Base-by-base conservation (phyloP, 371 early-diverging fungal species). In the Apophysomyces trapeziformis region DNA sequence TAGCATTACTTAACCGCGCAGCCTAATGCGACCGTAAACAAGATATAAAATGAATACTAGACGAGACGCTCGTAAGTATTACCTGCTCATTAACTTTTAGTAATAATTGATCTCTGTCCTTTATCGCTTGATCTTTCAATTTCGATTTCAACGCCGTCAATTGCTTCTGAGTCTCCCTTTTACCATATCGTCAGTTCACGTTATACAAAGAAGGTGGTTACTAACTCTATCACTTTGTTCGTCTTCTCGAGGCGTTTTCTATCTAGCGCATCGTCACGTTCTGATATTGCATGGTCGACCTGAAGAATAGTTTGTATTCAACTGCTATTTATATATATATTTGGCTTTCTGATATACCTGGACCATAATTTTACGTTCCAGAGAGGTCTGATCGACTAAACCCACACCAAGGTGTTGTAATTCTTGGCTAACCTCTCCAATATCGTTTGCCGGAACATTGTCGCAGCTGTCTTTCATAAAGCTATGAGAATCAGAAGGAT, bases 281-380 rank as follows among this genome's bases (percentile, higher is more conserved):
- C 83, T 68, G 85, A 67, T 38, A 89, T 66, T 0, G 80, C 85
- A 68, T 87, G 80, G 69, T 84, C 86, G 6, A 84, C 89, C 87
- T 89, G 39, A 37, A 44, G 21, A 58, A 21, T 3, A 21, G 21
- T 38, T 12, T 1, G 9, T 14, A 6, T n/a, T 54, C 13, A 41
- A 32, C 18, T 12, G 41, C 6, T 18, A 12, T 4, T 60, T 54
- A n/a, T 1, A 59, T 61, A 26, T 8, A 64, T 60, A 43, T 66
- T 66, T 5, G 38, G 63, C 38, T 69, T 66, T 4, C 32, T 46
- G 61, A 60, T 65, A 18, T 67, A 87, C 91, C 78, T 87, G 78
- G 18, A 77, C 82, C 64, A 90, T 89, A 44, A 93, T 84, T 18
- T 86, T 71, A 32, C 77, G 74, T 64, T 93, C 93, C 8, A 93